Conservation (phyloP, 768 basidiomycete genomes). For the Mycena galericulata region DNA sequence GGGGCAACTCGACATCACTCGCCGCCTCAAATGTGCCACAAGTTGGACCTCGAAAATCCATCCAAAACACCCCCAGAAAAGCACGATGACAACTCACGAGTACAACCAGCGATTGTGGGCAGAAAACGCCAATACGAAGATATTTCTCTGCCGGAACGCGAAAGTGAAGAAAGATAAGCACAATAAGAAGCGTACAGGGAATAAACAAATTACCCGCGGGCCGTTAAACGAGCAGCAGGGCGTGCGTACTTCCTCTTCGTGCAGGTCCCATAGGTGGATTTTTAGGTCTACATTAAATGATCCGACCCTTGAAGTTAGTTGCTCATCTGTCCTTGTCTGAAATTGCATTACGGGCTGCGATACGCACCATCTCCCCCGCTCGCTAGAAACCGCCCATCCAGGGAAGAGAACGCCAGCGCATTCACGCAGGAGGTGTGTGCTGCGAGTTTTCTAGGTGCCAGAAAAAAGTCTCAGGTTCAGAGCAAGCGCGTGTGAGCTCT, state of each 20-base stretch:
- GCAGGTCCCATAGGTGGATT: constrained; percentile 74
- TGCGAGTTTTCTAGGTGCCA: constrained; percentile 49
- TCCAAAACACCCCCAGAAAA: too few relatives aligned
- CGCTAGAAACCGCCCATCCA: constrained; percentile 70
- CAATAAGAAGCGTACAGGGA: background rate
- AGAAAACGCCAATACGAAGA: constrained; percentile 80
- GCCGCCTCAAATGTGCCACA: too few relatives aligned
- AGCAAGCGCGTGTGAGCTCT: background rate
- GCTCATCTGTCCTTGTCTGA: constrained; percentile 12
- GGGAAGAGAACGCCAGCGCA: constrained; percentile 69
- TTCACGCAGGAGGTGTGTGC: constrained; percentile 76
- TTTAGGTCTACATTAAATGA: constrained; percentile 63
- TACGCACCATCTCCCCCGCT: constrained; percentile 77
- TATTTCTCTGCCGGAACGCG: constrained; percentile 81
- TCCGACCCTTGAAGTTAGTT: too few relatives aligned
- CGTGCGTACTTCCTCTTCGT: constrained; percentile 63
- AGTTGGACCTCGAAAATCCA: too few relatives aligned
- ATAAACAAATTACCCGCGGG: constrained; percentile 52
- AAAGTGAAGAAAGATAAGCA: constrained; percentile 19
- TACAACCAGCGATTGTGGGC: constrained; percentile 71
- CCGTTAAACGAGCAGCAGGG: constrained; percentile 60
- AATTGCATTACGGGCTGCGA: constrained; percentile 8
- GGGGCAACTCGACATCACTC: too few relatives aligned
- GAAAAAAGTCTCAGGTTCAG: constrained; percentile 8
- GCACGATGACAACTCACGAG: constrained; percentile 69